Evolutionary conservation across 768 basidiomycete genomes (phyloP).

Genomic region (Leccinum imitatum): DNA sequence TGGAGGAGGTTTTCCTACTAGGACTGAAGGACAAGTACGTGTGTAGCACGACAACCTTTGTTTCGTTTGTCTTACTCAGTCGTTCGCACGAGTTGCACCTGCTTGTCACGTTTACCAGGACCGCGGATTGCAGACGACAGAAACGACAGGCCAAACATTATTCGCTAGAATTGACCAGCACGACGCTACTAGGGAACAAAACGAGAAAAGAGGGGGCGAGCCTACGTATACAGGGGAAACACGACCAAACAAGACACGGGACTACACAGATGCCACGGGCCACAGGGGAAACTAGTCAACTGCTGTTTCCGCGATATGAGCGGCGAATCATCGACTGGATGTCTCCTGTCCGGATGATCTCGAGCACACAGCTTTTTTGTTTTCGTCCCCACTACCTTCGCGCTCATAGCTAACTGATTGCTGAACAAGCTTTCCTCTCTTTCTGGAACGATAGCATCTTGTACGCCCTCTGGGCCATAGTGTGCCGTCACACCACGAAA

Average conservation of each 20-base stretch:
- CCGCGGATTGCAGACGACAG: too few species aligned
- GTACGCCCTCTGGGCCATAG: constrained; percentile 74
- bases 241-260: too few species aligned
- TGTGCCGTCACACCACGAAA: neutral
- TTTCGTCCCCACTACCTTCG: neutral
- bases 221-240: too few species aligned
- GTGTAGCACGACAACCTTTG: constrained; percentile 21
- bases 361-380: constrained; percentile 7
- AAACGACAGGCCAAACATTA: too few species aligned
- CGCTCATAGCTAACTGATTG: constrained; percentile 20
- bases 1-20: constrained; percentile 94
- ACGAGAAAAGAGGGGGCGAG: too few species aligned
- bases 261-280: too few species aligned
- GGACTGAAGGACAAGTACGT: constrained; percentile 98
- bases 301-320: constrained; percentile 19
- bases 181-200: too few species aligned
- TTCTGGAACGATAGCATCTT: constrained; percentile 99
- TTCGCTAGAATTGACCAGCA: too few species aligned
- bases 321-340: constrained; percentile 3
- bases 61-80: constrained; percentile 5
- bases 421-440: constrained; percentile 79
- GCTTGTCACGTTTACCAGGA: neutral
- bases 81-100: constrained; percentile 8
- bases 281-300: too few species aligned
- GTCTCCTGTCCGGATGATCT: constrained; percentile 6